Evolutionary conservation across 78 protist genomes (phyloP).

Genomic region (Capsaspora owczarzaki): DNA sequence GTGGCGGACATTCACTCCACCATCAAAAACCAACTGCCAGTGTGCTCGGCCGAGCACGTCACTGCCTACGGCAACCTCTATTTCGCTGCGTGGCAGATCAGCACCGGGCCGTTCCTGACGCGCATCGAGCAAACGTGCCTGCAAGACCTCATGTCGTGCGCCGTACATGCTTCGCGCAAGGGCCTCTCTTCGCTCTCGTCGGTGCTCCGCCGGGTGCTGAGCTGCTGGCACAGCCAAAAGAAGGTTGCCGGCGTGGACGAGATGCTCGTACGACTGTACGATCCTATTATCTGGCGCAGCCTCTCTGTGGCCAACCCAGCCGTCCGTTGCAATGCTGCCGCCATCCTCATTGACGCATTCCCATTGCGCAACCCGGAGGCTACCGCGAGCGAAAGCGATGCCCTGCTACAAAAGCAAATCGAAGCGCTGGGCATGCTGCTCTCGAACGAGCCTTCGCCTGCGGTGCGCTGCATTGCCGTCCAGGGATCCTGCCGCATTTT

Average conservation of each 20-base stretch:
- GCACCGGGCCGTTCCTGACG: neutral
- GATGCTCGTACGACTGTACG: conserved; percentile 34
- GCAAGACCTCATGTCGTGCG: conserved; percentile 23
- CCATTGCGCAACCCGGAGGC: conserved; percentile 32
- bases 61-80: conserved; percentile 11
- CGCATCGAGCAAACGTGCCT: neutral
- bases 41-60: neutral
- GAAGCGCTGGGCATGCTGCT: conserved; percentile 9
- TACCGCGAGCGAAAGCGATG: conserved; percentile 5
- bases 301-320: conserved; percentile 19
- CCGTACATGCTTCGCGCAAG: conserved; percentile 10
- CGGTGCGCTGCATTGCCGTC: conserved; percentile 21
- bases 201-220: neutral
- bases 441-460: neutral
- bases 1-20: conserved; percentile 10
- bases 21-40: conserved; percentile 22
- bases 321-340: conserved; percentile 45
- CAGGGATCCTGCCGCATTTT: conserved; percentile 21
- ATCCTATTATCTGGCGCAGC: conserved; percentile 36
- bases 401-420: neutral
- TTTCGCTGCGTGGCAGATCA: conserved; percentile 25
- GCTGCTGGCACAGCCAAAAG: conserved; percentile 2
- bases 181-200: neutral
- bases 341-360: conserved; percentile 25
- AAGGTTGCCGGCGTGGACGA: conserved; percentile 16